These are phyloP conservation scores for Medicago ruthenica DNA, from an alignment of 306 rosid genomes.

Conservation along the genomic window DNA sequence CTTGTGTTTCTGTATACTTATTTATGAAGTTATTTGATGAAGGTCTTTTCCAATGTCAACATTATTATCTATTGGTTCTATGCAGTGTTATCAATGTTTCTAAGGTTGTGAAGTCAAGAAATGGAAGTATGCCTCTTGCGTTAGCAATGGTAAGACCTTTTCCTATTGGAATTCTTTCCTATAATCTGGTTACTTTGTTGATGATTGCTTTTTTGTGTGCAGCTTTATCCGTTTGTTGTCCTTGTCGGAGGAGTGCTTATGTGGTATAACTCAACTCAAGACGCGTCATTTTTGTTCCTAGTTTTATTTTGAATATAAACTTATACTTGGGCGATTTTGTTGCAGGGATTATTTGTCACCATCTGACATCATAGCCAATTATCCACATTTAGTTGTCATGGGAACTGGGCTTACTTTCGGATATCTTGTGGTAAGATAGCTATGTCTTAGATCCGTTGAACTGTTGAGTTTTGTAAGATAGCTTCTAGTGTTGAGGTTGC, in stretches of 20 bases:
- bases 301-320: slow-evolving; percentile 29
- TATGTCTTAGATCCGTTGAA: slow-evolving; percentile 15
- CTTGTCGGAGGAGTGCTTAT: slow-evolving; percentile 79
- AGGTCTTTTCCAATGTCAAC: slow-evolving; percentile 35
- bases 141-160: slow-evolving; percentile 80
- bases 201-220: slow-evolving; percentile 45
- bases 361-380: slow-evolving; percentile 64
- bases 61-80: slow-evolving; percentile 38
- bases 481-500: neutral
- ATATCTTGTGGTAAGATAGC: slow-evolving; percentile 77
- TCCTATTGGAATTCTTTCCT: slow-evolving; percentile 19
- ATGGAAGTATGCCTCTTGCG: slow-evolving; percentile 77
- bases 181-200: slow-evolving; percentile 36
- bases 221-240: slow-evolving; percentile 83
- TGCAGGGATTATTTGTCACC: slow-evolving; percentile 92
- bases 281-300: slow-evolving; percentile 8
- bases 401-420: slow-evolving; percentile 96
- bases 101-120: slow-evolving; percentile 84
- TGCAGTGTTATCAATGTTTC: slow-evolving; percentile 77
- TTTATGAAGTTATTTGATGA: slow-evolving; percentile 32
- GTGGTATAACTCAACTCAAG: slow-evolving; percentile 69
- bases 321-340: slow-evolving; percentile 10
- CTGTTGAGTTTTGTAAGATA: neutral
- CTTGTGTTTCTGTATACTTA: slow-evolving; percentile 2
- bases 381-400: slow-evolving; percentile 79